These are phyloP conservation scores for Moringa oleifera DNA, from an alignment of 345 rosid species.

Conservation along the genomic window DNA sequence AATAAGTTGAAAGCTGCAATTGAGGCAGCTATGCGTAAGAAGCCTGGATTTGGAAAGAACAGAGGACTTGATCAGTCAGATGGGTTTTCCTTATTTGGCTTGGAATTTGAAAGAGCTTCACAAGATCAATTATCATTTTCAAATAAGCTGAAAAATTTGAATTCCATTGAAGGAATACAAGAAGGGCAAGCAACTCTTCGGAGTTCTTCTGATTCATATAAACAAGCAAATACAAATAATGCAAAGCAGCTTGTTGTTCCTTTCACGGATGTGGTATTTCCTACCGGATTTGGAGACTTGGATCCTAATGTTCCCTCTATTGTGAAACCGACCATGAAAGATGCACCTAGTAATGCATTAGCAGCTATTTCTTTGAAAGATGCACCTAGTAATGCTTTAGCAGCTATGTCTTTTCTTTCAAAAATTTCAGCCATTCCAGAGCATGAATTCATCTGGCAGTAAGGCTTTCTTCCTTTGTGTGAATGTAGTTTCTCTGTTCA, in stretches of 20 bases:
- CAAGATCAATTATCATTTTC: constrained; percentile 41
- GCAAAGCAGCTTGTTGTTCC: constrained; percentile 32
- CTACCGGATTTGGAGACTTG: constrained; percentile 26
- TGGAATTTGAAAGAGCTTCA: no score
- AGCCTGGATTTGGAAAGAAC: constrained; percentile 64
- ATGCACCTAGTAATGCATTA: constrained; percentile 20
- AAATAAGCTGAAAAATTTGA: constrained; percentile 32
- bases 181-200: constrained; percentile 34
- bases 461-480: constrained; percentile 32
- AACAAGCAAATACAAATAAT: constrained; percentile 28
- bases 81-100: constrained; percentile 30
- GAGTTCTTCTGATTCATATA: constrained; percentile 34
- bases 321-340: constrained; percentile 24
- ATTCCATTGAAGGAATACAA: constrained; percentile 38
- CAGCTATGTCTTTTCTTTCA: constrained; percentile 23
- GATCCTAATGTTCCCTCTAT: constrained; percentile 30
- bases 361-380: no score
- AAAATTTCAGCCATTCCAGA: constrained; percentile 66
- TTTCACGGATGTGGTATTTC: constrained; percentile 23
- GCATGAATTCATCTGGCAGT: constrained; percentile 88
- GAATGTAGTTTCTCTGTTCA: constrained; percentile 7
- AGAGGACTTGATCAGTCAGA: constrained; percentile 46
- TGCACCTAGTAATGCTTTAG: no score
- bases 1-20: constrained; percentile 74
- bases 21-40: constrained; percentile 75